Evolutionary conservation across 2,329 filamentous ascomycete species (phyloP).

Genomic region (Sordariomycetes sp.): DNA sequence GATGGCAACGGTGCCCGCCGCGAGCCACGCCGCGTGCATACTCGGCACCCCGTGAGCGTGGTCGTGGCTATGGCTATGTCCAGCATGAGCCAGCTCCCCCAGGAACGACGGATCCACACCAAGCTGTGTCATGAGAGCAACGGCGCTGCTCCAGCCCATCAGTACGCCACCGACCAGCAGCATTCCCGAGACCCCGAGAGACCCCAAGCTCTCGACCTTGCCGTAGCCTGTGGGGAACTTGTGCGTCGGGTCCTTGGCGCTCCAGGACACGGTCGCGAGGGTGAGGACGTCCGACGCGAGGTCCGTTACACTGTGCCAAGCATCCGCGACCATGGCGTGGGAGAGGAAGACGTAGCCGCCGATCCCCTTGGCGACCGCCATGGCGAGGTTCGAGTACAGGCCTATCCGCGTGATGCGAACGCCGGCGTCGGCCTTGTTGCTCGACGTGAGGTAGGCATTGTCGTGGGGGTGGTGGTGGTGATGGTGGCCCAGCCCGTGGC

Average conservation of each 20-base stretch:
- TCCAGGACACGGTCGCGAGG: slow-evolving; percentile 87
- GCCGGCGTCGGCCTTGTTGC: slow-evolving; percentile 59
- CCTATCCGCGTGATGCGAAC: slow-evolving; percentile 47
- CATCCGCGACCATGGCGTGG: slow-evolving; percentile 84
- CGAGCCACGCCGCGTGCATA: slow-evolving; percentile 90
- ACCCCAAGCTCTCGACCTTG: slow-evolving; percentile 94
- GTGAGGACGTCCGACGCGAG: slow-evolving; percentile 92
- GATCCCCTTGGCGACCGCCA: slow-evolving; percentile 86
- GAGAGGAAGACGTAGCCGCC: slow-evolving; percentile 94
- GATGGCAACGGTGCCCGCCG: slow-evolving; percentile 74
- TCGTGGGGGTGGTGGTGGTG: slow-evolving; percentile 83
- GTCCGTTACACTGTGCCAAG: slow-evolving; percentile 90
- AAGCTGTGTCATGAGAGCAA: slow-evolving; percentile 11
- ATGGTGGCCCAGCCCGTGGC: slow-evolving; percentile 35
- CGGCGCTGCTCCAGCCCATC: slow-evolving; percentile 70
- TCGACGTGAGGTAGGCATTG: slow-evolving; percentile 85
- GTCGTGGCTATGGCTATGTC: slow-evolving; percentile 48
- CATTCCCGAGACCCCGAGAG: slow-evolving; percentile 83
- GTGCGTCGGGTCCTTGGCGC: slow-evolving; percentile 69
- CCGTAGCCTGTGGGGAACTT: slow-evolving; percentile 86
- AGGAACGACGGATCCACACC: slow-evolving; percentile 37
- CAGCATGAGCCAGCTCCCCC: slow-evolving; percentile 53
- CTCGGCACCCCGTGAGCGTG: slow-evolving; percentile 59
- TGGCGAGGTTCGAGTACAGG: slow-evolving; percentile 70
- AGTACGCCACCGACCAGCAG: slow-evolving; percentile 79